Base-by-base conservation (phyloP, 2,329 filamentous ascomycete genomes). In the Cadophora malorum region DNA sequence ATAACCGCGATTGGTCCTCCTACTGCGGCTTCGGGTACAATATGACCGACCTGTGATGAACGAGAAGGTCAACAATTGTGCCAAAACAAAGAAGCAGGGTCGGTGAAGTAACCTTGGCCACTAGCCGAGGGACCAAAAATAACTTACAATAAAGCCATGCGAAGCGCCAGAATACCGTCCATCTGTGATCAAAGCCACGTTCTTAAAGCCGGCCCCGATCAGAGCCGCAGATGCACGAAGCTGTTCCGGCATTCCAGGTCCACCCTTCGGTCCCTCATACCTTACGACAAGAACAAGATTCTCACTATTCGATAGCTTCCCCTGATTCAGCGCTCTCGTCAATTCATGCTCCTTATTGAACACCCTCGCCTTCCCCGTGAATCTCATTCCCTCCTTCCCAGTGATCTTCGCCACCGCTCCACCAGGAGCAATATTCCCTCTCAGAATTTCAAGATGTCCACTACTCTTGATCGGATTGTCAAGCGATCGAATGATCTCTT, bases 381-480 rank as follows among this genome's bases (percentile, higher is more conserved):
- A 98, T 19, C 81, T 83, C 6, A 94, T 85, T 2, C 95, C 95
- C 79, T 98, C 95, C 79, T 97, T 97, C 45, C 95, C 95, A 0
- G 95, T 97, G 79, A 98, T 97, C 80, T 98, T 98, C 69, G 94
- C 94, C 1, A 98, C 94, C 0, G 94, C 92, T 38, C 95, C 95
- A 12, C 89, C 91, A 0, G 95, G 95, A 2, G 94, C 93, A 38
- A 97, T 85, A 78, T 97, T 97, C 25, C 95, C 95, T 69, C 88
- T 86, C 3, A 98, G 85, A 69, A 98, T 92, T 79, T 95, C 93
- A 68, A 98, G 86, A 79, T 98, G 95, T 53, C 95, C 95, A 0
- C 90, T 93, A 1, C 84, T 72, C 79, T 97, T 97, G 83, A 94
- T 91, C 8, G 91, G 91, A 73, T 90, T 88, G 69, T 86, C 83